Evolutionary conservation across 2,329 filamentous ascomycete species (phyloP).

Genomic region (Juglanconis sp.): DNA sequence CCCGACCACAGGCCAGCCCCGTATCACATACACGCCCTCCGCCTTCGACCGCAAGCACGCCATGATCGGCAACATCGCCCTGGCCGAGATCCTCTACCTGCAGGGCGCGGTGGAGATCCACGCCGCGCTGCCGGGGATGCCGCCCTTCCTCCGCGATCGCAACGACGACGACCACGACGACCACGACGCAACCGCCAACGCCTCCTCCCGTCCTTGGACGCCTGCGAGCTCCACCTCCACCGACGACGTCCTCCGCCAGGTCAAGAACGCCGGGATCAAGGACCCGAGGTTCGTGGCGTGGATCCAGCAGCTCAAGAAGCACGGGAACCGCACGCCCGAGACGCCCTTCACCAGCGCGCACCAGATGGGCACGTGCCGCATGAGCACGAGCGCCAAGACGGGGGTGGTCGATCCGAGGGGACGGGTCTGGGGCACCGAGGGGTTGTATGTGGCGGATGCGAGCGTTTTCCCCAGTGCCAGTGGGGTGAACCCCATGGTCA

Average conservation of each 20-base stretch:
- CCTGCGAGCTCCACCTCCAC: neutral
- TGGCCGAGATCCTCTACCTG: conserved; percentile 72
- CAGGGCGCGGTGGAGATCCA: conserved; percentile 74
- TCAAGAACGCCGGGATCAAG: conserved; percentile 44
- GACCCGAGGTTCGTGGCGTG: conserved; percentile 58
- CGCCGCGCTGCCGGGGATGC: conserved; percentile 55
- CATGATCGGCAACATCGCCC: conserved; percentile 64
- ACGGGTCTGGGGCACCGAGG: conserved; percentile 59
- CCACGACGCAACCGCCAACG: no score
- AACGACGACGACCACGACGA: neutral
- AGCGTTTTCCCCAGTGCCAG: conserved; percentile 69
- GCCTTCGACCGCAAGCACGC: conserved; percentile 66
- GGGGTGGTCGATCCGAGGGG: conserved; percentile 55
- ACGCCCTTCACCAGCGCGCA: conserved; percentile 60
- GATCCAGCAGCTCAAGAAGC: conserved; percentile 46
- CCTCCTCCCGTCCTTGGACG: neutral
- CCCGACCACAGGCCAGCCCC: conserved; percentile 56
- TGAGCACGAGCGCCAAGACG: conserved; percentile 48
- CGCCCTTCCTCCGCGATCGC: conserved; percentile 50
- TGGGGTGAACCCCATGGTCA: conserved; percentile 76
- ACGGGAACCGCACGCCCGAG: conserved; percentile 48
- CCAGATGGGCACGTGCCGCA: conserved; percentile 72
- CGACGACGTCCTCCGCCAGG: neutral
- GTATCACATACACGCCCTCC: conserved; percentile 68
- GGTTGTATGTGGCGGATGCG: conserved; percentile 65